Conservation (phyloP, 75 land plant genomes). For the Sequoia sempervirens region DNA sequence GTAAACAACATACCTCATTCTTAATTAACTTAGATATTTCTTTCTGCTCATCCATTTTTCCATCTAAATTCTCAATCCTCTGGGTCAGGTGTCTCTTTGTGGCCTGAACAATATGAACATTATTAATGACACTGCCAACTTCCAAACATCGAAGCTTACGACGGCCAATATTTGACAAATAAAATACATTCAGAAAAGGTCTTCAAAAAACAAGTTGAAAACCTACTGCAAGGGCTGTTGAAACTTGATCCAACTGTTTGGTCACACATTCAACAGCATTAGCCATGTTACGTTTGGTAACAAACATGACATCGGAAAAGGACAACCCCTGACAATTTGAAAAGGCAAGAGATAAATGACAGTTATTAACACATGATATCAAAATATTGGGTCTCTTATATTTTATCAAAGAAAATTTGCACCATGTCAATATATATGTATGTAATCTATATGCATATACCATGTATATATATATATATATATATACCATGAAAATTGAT, state of each 20-base stretch:
- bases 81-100: conserved; percentile 69
- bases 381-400: background rate
- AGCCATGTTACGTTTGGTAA: conserved; percentile 82
- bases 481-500: background rate
- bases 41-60: conserved; percentile 69
- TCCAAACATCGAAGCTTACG: background rate
- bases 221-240: conserved; percentile 67
- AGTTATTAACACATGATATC: background rate
- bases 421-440: background rate
- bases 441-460: background rate
- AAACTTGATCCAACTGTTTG: conserved; percentile 77
- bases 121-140: background rate
- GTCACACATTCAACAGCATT: conserved; percentile 74
- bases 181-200: background rate
- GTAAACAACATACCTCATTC: conserved; percentile 39
- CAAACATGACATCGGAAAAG: conserved; percentile 86
- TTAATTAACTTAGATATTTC: conserved; percentile 62
- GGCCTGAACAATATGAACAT: conserved; percentile 24
- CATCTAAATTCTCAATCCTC: conserved; percentile 62
- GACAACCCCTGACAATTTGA: conserved; percentile 58
- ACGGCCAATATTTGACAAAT: background rate
- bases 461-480: background rate
- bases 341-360: background rate
- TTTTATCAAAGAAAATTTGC: background rate
- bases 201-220: background rate